Conservation (phyloP, 306 rosid species). For the Leucaena leucocephala region DNA sequence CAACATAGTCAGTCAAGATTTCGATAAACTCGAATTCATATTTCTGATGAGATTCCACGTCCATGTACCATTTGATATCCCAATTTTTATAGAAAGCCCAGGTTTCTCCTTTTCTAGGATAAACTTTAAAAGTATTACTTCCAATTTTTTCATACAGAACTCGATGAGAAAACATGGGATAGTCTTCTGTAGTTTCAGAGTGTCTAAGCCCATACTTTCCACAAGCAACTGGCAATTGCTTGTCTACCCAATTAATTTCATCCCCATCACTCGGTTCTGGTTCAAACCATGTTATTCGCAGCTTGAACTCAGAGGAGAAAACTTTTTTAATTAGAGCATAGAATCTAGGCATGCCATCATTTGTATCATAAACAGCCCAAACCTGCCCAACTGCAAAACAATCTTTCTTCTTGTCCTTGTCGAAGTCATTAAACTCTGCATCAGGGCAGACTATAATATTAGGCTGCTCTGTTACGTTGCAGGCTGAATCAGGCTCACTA, state of each 20-base stretch:
- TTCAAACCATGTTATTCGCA: constrained; percentile 78
- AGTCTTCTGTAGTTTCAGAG: constrained; percentile 40
- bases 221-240: constrained; percentile 73
- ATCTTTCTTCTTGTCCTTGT: constrained; percentile 54
- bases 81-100: constrained; percentile 91
- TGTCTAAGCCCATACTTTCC: constrained; percentile 56
- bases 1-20: constrained; percentile 59
- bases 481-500: constrained; percentile 29
- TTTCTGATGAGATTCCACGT: constrained; percentile 38
- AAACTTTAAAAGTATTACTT: constrained; percentile 41
- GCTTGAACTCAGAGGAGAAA: constrained; percentile 59
- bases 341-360: constrained; percentile 90
- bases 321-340: constrained; percentile 71
- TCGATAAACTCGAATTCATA: constrained; percentile 73
- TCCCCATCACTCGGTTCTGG: constrained; percentile 52
- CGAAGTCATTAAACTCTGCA: constrained; percentile 79
- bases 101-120: constrained; percentile 82
- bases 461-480: constrained; percentile 32
- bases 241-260: constrained; percentile 47
- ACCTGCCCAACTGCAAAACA: constrained; percentile 69
- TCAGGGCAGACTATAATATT: constrained; percentile 51
- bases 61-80: constrained; percentile 66
- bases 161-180: constrained; percentile 72
- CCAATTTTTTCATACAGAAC: constrained; percentile 46
- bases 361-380: constrained; percentile 79